These are phyloP conservation scores for Russula sp. DNA, from an alignment of 768 basidiomycete genomes.

Conservation along the genomic window DNA sequence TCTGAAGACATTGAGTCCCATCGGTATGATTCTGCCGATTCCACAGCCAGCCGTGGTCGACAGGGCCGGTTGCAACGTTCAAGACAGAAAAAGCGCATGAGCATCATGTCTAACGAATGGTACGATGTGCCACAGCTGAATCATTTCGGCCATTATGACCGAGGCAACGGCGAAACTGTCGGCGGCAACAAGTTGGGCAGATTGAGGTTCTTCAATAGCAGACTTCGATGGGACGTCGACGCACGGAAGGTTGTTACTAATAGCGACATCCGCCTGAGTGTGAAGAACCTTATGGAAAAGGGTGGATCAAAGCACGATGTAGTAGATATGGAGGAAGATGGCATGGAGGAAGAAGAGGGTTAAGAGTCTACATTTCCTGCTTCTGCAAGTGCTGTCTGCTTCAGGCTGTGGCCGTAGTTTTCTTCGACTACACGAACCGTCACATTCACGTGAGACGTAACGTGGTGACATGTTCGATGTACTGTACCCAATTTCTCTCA, in stretches of 20 bases:
- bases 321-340: constrained; percentile 20
- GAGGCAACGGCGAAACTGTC: constrained; percentile 28
- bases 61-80: constrained; percentile 27
- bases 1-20: constrained; percentile 26
- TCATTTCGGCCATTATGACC: constrained; percentile 36
- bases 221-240: constrained; percentile 20
- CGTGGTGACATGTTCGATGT: background rate
- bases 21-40: constrained; percentile 35
- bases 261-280: constrained; percentile 17
- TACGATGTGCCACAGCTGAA: constrained; percentile 43
- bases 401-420: no score
- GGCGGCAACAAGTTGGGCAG: constrained; percentile 13
- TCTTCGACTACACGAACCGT: background rate
- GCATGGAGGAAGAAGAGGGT: constrained; percentile 18
- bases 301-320: constrained; percentile 16
- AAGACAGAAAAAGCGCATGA: constrained; percentile 51
- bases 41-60: constrained; percentile 28
- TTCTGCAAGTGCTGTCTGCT: no score
- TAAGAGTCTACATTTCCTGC: background rate
- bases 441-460: constrained; percentile 17
- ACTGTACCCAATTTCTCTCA: background rate
- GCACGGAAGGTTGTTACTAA: constrained; percentile 14
- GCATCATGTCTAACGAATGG: constrained; percentile 54
- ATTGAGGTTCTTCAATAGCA: constrained; percentile 19
- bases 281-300: constrained; percentile 21